These are phyloP conservation scores for Magnusiomyces clavatus DNA, from an alignment of 1,139 yeast species.

Conservation along the genomic window DNA sequence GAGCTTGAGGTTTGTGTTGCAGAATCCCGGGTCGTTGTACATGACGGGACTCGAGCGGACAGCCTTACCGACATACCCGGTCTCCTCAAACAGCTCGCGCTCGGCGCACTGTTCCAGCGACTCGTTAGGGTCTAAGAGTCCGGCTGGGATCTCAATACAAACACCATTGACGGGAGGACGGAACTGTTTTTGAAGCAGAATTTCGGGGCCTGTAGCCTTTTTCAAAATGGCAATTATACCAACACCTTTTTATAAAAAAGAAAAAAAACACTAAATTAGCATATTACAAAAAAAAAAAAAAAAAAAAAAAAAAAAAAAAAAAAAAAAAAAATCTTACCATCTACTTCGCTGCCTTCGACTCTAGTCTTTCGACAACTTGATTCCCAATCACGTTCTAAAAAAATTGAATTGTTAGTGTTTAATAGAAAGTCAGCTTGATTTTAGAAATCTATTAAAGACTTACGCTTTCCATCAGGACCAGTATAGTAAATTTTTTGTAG, in stretches of 20 bases:
- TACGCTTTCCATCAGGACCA: constrained; percentile 26
- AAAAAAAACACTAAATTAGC: neutral
- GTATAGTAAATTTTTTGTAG: constrained; percentile 51
- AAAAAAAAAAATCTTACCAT: constrained; percentile 39
- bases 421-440: neutral
- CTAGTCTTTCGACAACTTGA: constrained; percentile 81
- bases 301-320: neutral
- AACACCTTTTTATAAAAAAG: constrained; percentile 35
- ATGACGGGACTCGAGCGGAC: constrained; percentile 42
- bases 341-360: constrained; percentile 55
- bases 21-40: constrained; percentile 89
- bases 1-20: constrained; percentile 78
- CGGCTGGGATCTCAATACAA: constrained; percentile 92
- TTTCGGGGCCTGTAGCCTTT: constrained; percentile 43
- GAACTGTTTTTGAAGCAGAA: constrained; percentile 78
- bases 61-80: constrained; percentile 69
- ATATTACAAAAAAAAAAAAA: neutral
- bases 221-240: constrained; percentile 69
- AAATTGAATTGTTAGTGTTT: neutral
- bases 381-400: constrained; percentile 69
- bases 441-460: constrained; percentile 5
- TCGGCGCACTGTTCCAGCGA: constrained; percentile 70
- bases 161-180: constrained; percentile 88
- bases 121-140: constrained; percentile 81
- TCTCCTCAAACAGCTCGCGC: constrained; percentile 83